Conservation (phyloP, 257 asterid species). For the Schizonepeta tenuifolia region DNA sequence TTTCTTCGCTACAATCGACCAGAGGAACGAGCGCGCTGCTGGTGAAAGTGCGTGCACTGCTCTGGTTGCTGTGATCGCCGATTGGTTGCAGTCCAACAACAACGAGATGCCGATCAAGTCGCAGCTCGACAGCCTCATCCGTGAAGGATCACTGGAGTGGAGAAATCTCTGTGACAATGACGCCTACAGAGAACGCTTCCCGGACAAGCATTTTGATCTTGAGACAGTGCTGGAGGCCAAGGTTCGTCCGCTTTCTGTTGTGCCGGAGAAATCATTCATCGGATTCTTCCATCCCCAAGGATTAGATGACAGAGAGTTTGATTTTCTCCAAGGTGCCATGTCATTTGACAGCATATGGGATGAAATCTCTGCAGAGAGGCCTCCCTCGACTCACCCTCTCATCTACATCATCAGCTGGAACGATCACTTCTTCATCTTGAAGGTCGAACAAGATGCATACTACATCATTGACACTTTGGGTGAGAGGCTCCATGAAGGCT, state of each 20-base stretch:
- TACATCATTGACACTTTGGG: conserved; percentile 84
- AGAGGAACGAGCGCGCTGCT: conserved; percentile 79
- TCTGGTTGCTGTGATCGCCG: conserved; percentile 81
- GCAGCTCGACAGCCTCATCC: conserved; percentile 79
- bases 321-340: conserved; percentile 77
- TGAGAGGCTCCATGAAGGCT: conserved; percentile 85
- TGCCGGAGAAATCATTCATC: conserved; percentile 67
- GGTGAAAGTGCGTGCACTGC: conserved; percentile 94
- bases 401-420: conserved; percentile 86
- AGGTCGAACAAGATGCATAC: conserved; percentile 67
- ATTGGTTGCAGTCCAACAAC: conserved; percentile 66
- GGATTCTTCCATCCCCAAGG: conserved; percentile 85
- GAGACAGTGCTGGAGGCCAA: conserved; percentile 74
- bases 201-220: conserved; percentile 90
- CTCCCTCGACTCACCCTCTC: conserved; percentile 30
- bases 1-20: conserved; percentile 88
- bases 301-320: conserved; percentile 56
- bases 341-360: conserved; percentile 88
- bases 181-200: conserved; percentile 57
- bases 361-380: conserved; percentile 48
- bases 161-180: conserved; percentile 77
- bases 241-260: conserved; percentile 63
- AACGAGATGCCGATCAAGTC: conserved; percentile 74
- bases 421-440: conserved; percentile 77
- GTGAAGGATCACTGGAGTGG: conserved; percentile 89